phyloP scores from a whole-genome alignment of 768 basidiomycete genomes.

The Sutorius australiensis region DNA sequence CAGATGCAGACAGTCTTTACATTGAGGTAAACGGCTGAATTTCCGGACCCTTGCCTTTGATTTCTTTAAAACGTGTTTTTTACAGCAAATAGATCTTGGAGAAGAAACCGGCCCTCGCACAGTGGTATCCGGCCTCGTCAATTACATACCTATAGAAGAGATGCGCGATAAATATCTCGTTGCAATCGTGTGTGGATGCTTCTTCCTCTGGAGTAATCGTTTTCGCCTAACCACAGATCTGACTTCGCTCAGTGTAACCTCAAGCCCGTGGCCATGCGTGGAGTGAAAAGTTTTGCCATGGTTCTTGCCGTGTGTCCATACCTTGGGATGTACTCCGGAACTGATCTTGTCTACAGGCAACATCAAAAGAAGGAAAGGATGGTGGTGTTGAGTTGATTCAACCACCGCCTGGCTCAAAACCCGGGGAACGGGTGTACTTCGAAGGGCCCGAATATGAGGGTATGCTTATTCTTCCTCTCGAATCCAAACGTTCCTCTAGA shows the following conservation, averaged over 20 bases:
- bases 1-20: constrained; percentile 97
- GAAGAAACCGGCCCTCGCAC: constrained; percentile 94
- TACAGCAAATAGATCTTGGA: constrained; percentile 90
- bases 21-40: constrained; percentile 60
- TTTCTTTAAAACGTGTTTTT: not conserved
- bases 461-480: constrained; percentile 32
- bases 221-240: not conserved
- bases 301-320: constrained; percentile 71
- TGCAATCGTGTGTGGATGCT: constrained; percentile 58
- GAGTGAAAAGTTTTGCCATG: constrained; percentile 98
- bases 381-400: constrained; percentile 88
- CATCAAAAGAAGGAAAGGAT: constrained; percentile 86
- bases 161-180: constrained; percentile 83
- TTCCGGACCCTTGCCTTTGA: not conserved
- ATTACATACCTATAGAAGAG: constrained; percentile 93
- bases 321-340: not conserved
- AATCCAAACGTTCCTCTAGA: not conserved
- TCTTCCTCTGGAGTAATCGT: not conserved
- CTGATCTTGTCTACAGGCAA: constrained; percentile 52
- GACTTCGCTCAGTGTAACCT: constrained; percentile 66
- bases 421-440: constrained; percentile 93
- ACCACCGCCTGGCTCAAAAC: constrained; percentile 80
- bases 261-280: constrained; percentile 95
- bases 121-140: constrained; percentile 93
- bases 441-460: constrained; percentile 86